Base-by-base conservation (phyloP, 352 stramenopile genomes). In the Peronospora farinosa region DNA sequence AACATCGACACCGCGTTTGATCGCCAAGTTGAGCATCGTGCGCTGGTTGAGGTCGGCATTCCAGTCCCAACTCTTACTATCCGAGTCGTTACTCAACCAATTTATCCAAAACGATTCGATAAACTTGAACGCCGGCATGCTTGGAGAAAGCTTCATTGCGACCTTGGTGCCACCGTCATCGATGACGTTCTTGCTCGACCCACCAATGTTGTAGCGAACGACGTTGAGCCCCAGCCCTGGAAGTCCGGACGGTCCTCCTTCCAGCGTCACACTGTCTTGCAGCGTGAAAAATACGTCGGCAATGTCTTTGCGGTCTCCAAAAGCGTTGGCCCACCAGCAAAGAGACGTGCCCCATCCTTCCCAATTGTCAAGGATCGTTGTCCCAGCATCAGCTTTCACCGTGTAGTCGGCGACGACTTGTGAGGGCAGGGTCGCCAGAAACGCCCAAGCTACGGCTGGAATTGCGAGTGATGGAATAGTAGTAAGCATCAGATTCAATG, bases 261-360 rank as follows among this genome's bases (percentile, higher is more conserved):
- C 35, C 31, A 83, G 32, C 0, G 47, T 60, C 11, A 85, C 69
- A 2, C 59, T 55, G 7, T 56, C 52, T 15, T 75, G 73, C 23
- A 54, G 57, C 12, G 74, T 78, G 60, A 81, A 85, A 11, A 85
- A 47, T 32, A 68, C 43, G 35, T 85, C 74, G 16, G 71, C 74
- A 23, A 85, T 45, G 17, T 85, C 71, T 7, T 67, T 54, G 28
- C 72, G 74, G n/a, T 73, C 51, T 23, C 69, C 74, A 33, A 85
- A 81, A 17, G 65, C 71, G 40, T 85, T 85, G 16, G 74, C 69
- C 64, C 72, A 85, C 74, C 71, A 85, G 47, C 60, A 74, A 33
- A 85, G 69, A 40, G 74, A 83, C 8, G 71, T 81, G 17, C 74
- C 74, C 67, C 67, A 85, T 21, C 72, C 74, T 68, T 79, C 69